Percentiles rank a stretch among this genome's conserved stretches.
Conservation (phyloP, 768 basidiomycete species). For the Holtermanniella nyarrowii region DNA sequence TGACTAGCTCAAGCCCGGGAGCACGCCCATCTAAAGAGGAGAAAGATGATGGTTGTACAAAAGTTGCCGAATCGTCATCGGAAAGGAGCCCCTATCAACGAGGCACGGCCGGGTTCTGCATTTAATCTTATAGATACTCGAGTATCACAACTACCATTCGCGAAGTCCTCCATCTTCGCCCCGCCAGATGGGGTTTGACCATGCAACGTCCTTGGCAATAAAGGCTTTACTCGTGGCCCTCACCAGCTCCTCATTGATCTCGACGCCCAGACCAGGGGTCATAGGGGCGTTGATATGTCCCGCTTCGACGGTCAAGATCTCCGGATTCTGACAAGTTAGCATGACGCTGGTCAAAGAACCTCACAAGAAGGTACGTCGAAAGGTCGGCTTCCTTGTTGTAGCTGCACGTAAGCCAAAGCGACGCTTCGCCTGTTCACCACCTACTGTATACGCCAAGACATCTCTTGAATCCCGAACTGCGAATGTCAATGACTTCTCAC, state of each 20-base stretch:
- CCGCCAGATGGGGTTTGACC: constrained; percentile 37
- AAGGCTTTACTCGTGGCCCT: constrained; percentile 20
- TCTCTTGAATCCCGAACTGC: constrained; percentile 11
- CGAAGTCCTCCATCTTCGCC: constrained; percentile 34
- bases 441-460: constrained; percentile 8
- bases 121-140: no score
- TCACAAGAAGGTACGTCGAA: constrained; percentile 26
- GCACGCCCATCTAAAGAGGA: no score
- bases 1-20: no score
- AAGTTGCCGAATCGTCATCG: no score
- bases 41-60: no score
- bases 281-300: constrained; percentile 30
- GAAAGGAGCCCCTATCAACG: no score
- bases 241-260: constrained; percentile 38
- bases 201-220: constrained; percentile 30
- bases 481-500: constrained; percentile 30
- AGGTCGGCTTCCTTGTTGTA: constrained; percentile 37
- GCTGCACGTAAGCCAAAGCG: constrained; percentile 21
- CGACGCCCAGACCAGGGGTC: constrained; percentile 36
- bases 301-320: constrained; percentile 36
- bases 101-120: no score
- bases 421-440: constrained; percentile 18
- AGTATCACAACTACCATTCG: constrained; percentile 36
- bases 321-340: constrained; percentile 20
- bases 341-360: not conserved